These are phyloP conservation scores for Lupinus albus DNA, from an alignment of 306 rosid genomes.

Conservation along the genomic window DNA sequence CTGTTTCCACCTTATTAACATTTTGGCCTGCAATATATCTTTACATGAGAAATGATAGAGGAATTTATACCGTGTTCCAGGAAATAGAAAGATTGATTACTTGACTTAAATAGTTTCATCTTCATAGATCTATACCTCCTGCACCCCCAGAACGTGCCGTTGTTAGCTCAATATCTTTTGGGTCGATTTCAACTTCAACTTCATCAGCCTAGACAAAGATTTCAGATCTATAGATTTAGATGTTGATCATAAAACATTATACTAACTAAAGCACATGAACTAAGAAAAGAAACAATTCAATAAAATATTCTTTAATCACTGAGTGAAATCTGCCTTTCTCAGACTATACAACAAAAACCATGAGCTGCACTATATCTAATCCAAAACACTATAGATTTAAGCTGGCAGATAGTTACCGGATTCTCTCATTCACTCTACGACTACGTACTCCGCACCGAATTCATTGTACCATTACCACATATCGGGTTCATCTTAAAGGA, in stretches of 20 bases:
- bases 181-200: slow-evolving; percentile 90
- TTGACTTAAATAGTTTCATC: slow-evolving; percentile 19
- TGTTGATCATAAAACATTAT: slow-evolving; percentile 13
- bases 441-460: too few species aligned
- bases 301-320: slow-evolving; percentile 15
- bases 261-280: slow-evolving; percentile 18
- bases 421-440: too few species aligned
- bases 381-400: not conserved
- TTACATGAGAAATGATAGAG: slow-evolving; percentile 37
- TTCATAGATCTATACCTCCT: slow-evolving; percentile 71
- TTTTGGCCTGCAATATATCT: slow-evolving; percentile 80
- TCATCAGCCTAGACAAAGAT: slow-evolving; percentile 78
- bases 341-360: slow-evolving; percentile 22
- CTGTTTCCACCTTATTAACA: slow-evolving; percentile 99
- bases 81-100: slow-evolving; percentile 30
- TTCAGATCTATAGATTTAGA: slow-evolving; percentile 39
- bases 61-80: slow-evolving; percentile 23
- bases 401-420: not conserved
- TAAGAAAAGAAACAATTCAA: slow-evolving; percentile 8
- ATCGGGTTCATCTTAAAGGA: too few species aligned
- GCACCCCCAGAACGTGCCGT: slow-evolving; percentile 99
- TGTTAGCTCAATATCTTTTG: slow-evolving; percentile 91
- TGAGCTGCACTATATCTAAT: slow-evolving; percentile 21
- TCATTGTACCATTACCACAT: too few species aligned
- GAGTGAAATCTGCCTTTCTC: slow-evolving; percentile 28